Base-by-base conservation (phyloP, 192 early-diverging fungal species). In the Coemansia furcata region DNA sequence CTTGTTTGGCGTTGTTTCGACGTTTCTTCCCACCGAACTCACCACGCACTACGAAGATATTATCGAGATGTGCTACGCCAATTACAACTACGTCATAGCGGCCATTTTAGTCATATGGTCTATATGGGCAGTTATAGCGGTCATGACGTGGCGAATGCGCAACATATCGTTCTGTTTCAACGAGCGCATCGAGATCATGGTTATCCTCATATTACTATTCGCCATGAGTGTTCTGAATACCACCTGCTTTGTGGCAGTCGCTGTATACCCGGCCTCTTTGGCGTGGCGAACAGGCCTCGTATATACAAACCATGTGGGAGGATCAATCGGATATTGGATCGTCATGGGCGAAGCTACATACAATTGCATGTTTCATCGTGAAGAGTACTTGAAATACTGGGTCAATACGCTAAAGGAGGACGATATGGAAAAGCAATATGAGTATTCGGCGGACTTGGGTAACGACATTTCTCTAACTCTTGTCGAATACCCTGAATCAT, bases 161-260 rank as follows among this genome's bases (percentile, higher is more conserved):
- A 70, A 73, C 14, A 61, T 82, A 0, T 62, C 74, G 6, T 82
- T 82, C 58, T 73, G 67, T 37, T 82, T 82, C 29, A 82, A 76
- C 66, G 79, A 82, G 38, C 52, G 61, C 0, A 30, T 62, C 0
- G 79, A 82, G n/a, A 63, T 76, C 10, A 15, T 58, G 3, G 40
- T 65, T 8, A 32, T 54, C 0, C 74, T 76, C 67, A 23, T 65
- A 4, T 38, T 82, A 0, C n/a, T 76, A 15, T 44, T 76, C 3
- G 21, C 65, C 6, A 33, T 82, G 3, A 73, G 65, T 57, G 23
- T 52, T 12, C 44, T 82, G n/a, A 82, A 82, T 37, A 76, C 74
- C 11, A 49, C 71, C 0, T 69, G 68, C 11, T 19, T 76, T 4
- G 35, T 82, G n/a, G 71, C 65, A 1, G 32, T 82, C 9, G 38